Base-by-base conservation (phyloP, 345 rosid species). In the Nasturtium officinale region DNA sequence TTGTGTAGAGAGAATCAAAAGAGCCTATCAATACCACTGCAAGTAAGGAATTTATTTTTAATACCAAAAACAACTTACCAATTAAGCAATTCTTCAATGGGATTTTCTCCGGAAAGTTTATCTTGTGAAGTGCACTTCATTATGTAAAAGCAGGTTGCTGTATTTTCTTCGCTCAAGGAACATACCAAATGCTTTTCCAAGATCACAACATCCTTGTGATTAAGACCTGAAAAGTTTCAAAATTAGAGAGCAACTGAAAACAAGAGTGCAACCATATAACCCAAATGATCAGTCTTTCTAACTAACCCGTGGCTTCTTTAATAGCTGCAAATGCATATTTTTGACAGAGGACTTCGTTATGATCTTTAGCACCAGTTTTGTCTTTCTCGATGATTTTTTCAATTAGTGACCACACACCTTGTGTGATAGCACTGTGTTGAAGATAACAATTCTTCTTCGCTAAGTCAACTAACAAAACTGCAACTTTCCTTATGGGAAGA, bases 381-480 rank as follows among this genome's bases (percentile, higher is more conserved):
- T 23, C 29, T 6, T 43, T 51, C 9, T 82, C 71, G 55, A 84
- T 33, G 64, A 78, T 76, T 64, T 81, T 89, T 61, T 89, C 98
- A 83, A 94, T 77, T 69, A 89, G 42, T 2, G 96, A 86, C 95
- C 96, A 89, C 50, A 89, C 84, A 64, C 96, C 96, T 55, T 78
- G 69, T 9, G 92, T 83, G 47, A 85, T 56, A 28, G 69, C 66
- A 77, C 87, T 81, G 55, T 78, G 77, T 47, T 72, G 83, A 78
- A 89, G 73, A 71, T 69, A 77, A 71, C 95, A 91, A 26, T 61
- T 82, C 71, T 78, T 80, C 80, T 77, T 88, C 66, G 40, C 75
- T 0, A 77, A 79, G 40, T 94, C 96, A 71, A 89, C 79, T 63
- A 94, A 61, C 69, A 94, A 47, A 72, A 91, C 83, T 0, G 85